A percentile compares a stretch with the other conserved stretches of the same genome.
Conservation (phyloP, 192 early-diverging fungal species). For the Gaertneriomyces semiglobifer region DNA sequence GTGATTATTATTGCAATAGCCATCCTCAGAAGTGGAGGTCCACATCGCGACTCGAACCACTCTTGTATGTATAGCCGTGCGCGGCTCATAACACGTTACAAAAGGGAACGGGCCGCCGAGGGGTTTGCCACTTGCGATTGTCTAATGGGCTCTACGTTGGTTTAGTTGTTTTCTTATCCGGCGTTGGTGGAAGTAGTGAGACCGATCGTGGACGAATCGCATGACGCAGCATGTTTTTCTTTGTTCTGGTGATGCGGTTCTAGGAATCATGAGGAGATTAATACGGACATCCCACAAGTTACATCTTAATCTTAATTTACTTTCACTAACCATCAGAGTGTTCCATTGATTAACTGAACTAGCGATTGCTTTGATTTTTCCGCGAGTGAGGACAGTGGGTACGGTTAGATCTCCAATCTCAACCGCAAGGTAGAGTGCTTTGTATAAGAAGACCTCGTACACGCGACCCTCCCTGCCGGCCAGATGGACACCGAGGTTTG, state of each 20-base stretch:
- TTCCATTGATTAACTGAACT: background rate
- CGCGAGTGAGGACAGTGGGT: background rate
- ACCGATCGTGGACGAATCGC: background rate
- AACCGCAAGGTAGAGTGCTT: background rate
- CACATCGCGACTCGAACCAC: no score
- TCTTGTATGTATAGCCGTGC: no score
- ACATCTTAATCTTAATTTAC: background rate
- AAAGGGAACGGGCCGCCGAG: no score
- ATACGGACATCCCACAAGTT: constrained; percentile 3
- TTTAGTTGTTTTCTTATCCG: no score
- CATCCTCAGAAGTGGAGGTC: no score
- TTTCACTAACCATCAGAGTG: no score
- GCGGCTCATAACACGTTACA: no score
- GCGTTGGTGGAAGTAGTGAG: background rate
- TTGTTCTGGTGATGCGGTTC: background rate
- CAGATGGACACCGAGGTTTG: constrained; percentile 1
- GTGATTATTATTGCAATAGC: no score
- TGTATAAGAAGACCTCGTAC: background rate
- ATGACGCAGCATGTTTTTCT: background rate
- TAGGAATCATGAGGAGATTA: background rate
- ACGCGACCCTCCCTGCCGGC: background rate
- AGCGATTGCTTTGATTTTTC: background rate
- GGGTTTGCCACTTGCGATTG: no score
- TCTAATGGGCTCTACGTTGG: no score
- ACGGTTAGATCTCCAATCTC: background rate